These are phyloP conservation scores for Sporisorium exsertum DNA, from an alignment of 1,284 basidiomycete species.

Conservation along the genomic window DNA sequence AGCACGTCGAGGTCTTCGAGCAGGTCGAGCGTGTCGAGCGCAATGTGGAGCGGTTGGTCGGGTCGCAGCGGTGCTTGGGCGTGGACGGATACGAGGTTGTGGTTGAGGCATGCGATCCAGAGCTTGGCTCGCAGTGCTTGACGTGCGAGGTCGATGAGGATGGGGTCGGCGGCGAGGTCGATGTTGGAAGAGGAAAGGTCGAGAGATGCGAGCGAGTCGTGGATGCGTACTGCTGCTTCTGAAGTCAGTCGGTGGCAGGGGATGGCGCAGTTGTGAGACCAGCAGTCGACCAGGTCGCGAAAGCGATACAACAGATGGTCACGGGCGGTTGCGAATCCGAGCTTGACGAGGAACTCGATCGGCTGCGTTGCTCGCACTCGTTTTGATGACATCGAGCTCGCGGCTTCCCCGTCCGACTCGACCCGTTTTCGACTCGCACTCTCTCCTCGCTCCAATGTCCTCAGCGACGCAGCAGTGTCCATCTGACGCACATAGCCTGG, in stretches of 20 bases:
- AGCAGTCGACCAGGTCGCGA: constrained; percentile 11
- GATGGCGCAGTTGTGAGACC: constrained; percentile 4
- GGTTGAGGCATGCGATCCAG: constrained; percentile 34
- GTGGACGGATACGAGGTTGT: constrained; percentile 22
- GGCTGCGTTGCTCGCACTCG: constrained; percentile 7
- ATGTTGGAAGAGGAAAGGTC: background rate
- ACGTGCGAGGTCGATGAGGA: constrained; percentile 37
- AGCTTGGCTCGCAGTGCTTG: constrained; percentile 33
- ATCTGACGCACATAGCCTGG: constrained; percentile 36
- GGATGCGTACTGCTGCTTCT: constrained; percentile 11
- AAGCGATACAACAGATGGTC: constrained; percentile 17
- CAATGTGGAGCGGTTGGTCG: constrained; percentile 44
- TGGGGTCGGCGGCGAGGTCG: constrained; percentile 14
- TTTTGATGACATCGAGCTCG: background rate
- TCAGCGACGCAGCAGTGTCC: constrained; percentile 7
- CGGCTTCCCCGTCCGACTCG: constrained; percentile 7
- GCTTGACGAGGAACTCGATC: constrained; percentile 15
- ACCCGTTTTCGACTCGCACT: constrained; percentile 8
- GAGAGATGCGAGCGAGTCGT: constrained; percentile 37
- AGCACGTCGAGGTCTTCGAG: constrained; percentile 43
- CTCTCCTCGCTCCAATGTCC: background rate
- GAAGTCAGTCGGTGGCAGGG: constrained; percentile 2
- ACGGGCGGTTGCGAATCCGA: constrained; percentile 17
- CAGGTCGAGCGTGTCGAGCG: constrained; percentile 43
- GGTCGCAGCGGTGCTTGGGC: constrained; percentile 22